phyloP scores from a whole-genome alignment of 2,329 filamentous ascomycete species.

The Colletotrichum sp. region DNA sequence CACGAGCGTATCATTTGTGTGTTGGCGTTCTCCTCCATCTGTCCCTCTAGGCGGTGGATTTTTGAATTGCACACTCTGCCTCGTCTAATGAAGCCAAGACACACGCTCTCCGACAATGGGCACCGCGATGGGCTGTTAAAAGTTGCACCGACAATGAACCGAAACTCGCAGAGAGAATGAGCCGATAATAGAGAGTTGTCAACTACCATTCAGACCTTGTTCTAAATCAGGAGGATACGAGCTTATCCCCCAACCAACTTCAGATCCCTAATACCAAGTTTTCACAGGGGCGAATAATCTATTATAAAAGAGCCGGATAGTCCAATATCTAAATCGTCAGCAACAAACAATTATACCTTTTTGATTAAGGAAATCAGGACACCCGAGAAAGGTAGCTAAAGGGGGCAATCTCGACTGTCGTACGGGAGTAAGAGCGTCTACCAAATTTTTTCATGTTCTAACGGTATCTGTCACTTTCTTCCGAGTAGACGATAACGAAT shows the following conservation, averaged over 20 bases:
- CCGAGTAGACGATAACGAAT: neutral
- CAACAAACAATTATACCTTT: neutral
- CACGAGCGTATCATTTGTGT: neutral
- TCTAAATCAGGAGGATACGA: neutral
- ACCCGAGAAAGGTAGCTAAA: neutral
- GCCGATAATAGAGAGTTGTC: neutral
- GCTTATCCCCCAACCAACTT: accelerated
- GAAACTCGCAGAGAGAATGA: accelerated
- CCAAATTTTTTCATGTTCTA: neutral
- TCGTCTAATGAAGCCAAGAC: neutral
- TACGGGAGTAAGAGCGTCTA: neutral
- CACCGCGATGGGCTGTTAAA: neutral
- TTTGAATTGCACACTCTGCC: neutral
- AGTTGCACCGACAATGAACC: neutral
- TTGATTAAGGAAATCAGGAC: neutral
- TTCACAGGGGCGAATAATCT: neutral
- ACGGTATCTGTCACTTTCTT: neutral
- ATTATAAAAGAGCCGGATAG: neutral
- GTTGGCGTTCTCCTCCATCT: too few species aligned
- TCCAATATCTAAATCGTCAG: neutral
- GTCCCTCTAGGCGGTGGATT: too few species aligned
- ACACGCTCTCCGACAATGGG: accelerated
- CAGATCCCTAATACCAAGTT: neutral
- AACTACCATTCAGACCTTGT: accelerated
- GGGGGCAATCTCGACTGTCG: neutral